Conservation (phyloP, 2,329 filamentous ascomycete species). For the Colletotrichum australisinense region DNA sequence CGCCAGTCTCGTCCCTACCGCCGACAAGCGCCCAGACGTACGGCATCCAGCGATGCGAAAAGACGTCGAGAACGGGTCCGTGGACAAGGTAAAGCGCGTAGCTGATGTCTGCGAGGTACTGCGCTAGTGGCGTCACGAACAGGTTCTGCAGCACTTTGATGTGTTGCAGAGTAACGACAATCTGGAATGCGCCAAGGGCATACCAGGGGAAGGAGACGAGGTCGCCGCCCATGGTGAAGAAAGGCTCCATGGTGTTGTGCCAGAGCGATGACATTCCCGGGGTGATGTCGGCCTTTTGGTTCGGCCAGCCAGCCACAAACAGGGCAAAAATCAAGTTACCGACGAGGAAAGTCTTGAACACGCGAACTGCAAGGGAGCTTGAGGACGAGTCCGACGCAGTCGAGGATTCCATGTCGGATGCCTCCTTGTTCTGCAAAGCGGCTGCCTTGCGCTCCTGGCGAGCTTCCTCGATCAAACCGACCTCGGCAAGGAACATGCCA, state of each 20-base stretch:
- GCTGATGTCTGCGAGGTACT: slow-evolving; percentile 67
- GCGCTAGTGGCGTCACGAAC: slow-evolving; percentile 60
- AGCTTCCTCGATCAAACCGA: slow-evolving; percentile 49
- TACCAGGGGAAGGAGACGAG: slow-evolving; percentile 49
- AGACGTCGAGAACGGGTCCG: slow-evolving; percentile 58
- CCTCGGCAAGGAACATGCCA: slow-evolving; percentile 58
- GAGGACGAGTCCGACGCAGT: slow-evolving; percentile 4
- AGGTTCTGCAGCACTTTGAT: slow-evolving; percentile 42
- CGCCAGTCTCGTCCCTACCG: slow-evolving; percentile 46
- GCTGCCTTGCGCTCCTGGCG: slow-evolving; percentile 13
- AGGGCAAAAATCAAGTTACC: slow-evolving; percentile 43
- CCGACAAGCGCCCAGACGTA: slow-evolving; percentile 42
- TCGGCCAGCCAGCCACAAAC: slow-evolving; percentile 55
- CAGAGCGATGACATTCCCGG: slow-evolving; percentile 47
- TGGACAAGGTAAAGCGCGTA: slow-evolving; percentile 71
- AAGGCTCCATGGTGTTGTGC: slow-evolving; percentile 47
- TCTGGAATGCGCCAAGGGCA: slow-evolving; percentile 48
- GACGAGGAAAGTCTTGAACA: slow-evolving; percentile 40
- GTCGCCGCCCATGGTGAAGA: slow-evolving; percentile 45
- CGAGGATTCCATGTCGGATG: slow-evolving; percentile 22
- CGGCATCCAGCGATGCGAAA: slow-evolving; percentile 41
- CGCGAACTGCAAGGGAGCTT: slow-evolving; percentile 24
- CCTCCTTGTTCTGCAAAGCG: slow-evolving; percentile 34
- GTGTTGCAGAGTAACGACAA: slow-evolving; percentile 46
- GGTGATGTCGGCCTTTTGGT: slow-evolving; percentile 46